These are phyloP conservation scores for Epichloe typhina DNA, from an alignment of 2,329 filamentous ascomycete species.

Conservation along the genomic window DNA sequence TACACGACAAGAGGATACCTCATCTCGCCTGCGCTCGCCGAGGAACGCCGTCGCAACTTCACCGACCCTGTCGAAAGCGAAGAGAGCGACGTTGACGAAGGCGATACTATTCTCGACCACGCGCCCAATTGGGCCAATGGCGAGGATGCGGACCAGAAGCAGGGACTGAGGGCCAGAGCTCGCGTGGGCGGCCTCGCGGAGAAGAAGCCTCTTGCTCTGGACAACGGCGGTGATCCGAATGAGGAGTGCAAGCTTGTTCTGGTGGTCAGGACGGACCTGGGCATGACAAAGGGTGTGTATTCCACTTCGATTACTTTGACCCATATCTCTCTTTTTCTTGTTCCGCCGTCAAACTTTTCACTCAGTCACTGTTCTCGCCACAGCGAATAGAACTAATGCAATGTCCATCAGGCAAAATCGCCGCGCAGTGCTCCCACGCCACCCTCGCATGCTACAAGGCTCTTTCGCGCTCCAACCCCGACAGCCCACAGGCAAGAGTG, in stretches of 20 bases:
- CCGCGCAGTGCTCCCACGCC: conserved; percentile 89
- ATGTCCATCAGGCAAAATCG: conserved; percentile 67
- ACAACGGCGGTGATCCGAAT: conserved; percentile 18
- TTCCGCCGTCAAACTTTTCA: background rate
- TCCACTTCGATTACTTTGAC: background rate
- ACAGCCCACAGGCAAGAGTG: conserved; percentile 44
- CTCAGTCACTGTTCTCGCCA: no score
- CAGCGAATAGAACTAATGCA: background rate
- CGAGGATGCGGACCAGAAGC: conserved; percentile 42
- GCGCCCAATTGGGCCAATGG: conserved; percentile 55
- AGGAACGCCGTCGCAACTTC: conserved; percentile 42
- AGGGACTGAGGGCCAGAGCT: conserved; percentile 30
- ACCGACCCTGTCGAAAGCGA: conserved; percentile 54
- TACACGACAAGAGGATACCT: conserved; percentile 52
- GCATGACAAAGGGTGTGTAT: conserved; percentile 82
- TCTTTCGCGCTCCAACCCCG: conserved; percentile 44
- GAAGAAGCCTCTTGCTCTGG: conserved; percentile 19
- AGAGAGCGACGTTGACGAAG: conserved; percentile 53
- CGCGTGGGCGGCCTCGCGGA: conserved; percentile 16
- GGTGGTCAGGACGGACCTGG: conserved; percentile 83
- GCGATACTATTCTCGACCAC: conserved; percentile 46
- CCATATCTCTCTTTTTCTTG: no score
- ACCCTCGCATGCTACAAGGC: conserved; percentile 94
- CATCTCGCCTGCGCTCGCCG: conserved; percentile 39
- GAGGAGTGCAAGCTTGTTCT: conserved; percentile 94